A percentile compares a stretch with the other conserved stretches of the same genome.
Evolutionary conservation across 768 basidiomycete genomes (phyloP).

Genomic region (Pholiota microspora): DNA sequence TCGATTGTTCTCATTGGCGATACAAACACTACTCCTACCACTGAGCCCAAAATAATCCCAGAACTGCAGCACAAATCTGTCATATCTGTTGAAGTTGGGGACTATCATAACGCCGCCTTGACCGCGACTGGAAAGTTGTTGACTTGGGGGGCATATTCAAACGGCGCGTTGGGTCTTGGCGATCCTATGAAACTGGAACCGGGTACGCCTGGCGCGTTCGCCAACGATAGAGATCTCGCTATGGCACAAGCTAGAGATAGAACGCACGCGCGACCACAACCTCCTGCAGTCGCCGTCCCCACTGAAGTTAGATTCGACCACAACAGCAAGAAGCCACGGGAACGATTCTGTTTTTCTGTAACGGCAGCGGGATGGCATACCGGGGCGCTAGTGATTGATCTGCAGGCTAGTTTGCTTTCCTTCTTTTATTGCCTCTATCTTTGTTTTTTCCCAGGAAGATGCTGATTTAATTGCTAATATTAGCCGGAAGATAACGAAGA

Average conservation of each 20-base stretch:
- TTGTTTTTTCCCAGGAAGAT: not conserved
- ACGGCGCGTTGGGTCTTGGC: slow-evolving; percentile 85
- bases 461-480: slow-evolving; percentile 12
- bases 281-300: slow-evolving; percentile 54
- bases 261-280: slow-evolving; percentile 21
- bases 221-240: slow-evolving; percentile 33
- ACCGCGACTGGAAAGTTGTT: slow-evolving; percentile 72
- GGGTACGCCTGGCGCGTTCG: slow-evolving; percentile 63
- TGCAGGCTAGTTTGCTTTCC: slow-evolving; percentile 51
- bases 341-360: slow-evolving; percentile 76
- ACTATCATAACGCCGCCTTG: slow-evolving; percentile 89
- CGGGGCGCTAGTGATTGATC: slow-evolving; percentile 83
- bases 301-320: slow-evolving; percentile 74
- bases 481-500: slow-evolving; percentile 34
- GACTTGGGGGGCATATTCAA: slow-evolving; percentile 78
- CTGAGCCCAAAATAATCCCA: slow-evolving; percentile 61
- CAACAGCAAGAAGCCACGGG: slow-evolving; percentile 42
- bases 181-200: slow-evolving; percentile 54
- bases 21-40: slow-evolving; percentile 38
- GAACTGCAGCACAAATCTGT: slow-evolving; percentile 73
- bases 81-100: slow-evolving; percentile 87
- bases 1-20: slow-evolving; percentile 79
- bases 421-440: not conserved
- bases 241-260: slow-evolving; percentile 26
- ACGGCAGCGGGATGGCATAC: slow-evolving; percentile 91